A percentile compares a stretch with the other conserved stretches of the same genome.
Evolutionary conservation across 129 eudicot species (phyloP).

Genomic region (Centaurea solstitialis): DNA sequence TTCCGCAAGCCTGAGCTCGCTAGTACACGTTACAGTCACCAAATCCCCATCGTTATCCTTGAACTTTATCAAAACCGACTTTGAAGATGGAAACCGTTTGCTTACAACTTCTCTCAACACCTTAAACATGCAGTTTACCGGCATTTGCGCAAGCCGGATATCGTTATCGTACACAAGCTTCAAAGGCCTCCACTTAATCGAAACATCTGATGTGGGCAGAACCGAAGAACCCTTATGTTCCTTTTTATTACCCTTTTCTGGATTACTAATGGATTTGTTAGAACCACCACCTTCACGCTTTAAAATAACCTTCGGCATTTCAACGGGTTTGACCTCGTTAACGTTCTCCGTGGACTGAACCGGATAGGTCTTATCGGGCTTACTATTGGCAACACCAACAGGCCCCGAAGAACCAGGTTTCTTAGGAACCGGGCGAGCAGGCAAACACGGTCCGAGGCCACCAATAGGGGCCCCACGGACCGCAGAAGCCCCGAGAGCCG

Average conservation of each 20-base stretch:
- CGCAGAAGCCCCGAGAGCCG: slow-evolving; percentile 98
- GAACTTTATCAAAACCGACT: slow-evolving; percentile 73
- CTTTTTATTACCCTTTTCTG: slow-evolving; percentile 42
- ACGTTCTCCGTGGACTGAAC: slow-evolving; percentile 53
- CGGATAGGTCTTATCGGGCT: slow-evolving; percentile 58
- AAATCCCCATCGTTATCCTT: slow-evolving; percentile 88
- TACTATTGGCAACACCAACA: slow-evolving; percentile 32
- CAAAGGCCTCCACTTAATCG: slow-evolving; percentile 57
- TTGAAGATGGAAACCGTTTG: slow-evolving; percentile 75
- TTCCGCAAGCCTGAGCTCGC: slow-evolving; percentile 87
- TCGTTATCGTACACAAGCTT: slow-evolving; percentile 95
- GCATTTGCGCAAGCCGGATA: slow-evolving; percentile 93
- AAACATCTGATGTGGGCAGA: slow-evolving; percentile 31
- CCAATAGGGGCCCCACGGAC: slow-evolving; percentile 87
- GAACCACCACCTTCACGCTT: slow-evolving; percentile 63
- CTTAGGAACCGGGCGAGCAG: slow-evolving; percentile 74
- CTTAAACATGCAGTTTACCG: slow-evolving; percentile 70
- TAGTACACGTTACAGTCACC: slow-evolving; percentile 83
- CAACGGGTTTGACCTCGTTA: slow-evolving; percentile 48
- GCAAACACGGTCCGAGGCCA: slow-evolving; percentile 92
- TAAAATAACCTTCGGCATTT: slow-evolving; percentile 65
- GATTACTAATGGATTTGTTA: slow-evolving; percentile 40
- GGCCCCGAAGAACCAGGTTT: slow-evolving; percentile 52
- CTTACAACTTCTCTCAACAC: slow-evolving; percentile 74
- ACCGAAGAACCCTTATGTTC: slow-evolving; percentile 29